Conservation (phyloP, 495 filamentous ascomycete genomes). For the Penicilliopsis zonata region DNA sequence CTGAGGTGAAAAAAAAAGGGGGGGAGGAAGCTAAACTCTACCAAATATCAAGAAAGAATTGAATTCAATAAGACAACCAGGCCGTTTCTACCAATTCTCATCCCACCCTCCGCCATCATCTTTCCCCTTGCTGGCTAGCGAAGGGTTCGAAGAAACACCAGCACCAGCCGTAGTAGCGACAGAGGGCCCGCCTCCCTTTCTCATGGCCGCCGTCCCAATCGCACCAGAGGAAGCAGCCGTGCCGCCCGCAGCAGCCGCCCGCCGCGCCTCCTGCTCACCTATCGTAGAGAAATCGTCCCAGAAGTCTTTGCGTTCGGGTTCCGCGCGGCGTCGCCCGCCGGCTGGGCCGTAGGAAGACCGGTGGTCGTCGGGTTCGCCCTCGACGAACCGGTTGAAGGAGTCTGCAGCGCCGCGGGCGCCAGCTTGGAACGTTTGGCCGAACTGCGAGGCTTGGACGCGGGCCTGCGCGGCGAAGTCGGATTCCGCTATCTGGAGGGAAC, state of each 20-base stretch:
- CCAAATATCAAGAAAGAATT: no score
- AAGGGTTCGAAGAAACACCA: conserved; percentile 7
- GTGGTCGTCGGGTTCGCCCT: conserved; percentile 42
- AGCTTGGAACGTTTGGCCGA: conserved; percentile 51
- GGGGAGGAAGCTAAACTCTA: no score
- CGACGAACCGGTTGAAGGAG: conserved; percentile 71
- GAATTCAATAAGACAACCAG: no score
- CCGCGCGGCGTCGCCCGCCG: conserved; percentile 22
- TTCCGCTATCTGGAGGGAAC: conserved; percentile 50
- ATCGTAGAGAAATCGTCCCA: conserved; percentile 77
- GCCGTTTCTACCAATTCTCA: conserved; percentile 6
- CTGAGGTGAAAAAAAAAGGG: background rate
- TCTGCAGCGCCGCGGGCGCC: conserved; percentile 63
- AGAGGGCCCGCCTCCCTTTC: background rate
- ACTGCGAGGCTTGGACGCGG: conserved; percentile 50
- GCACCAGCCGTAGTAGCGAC: background rate
- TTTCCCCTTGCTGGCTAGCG: background rate
- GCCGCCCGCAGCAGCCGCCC: conserved; percentile 25
- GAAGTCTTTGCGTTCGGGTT: conserved; percentile 69
- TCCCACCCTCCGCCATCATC: conserved; percentile 2
- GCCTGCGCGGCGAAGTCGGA: conserved; percentile 83
- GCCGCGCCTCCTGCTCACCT: conserved; percentile 37
- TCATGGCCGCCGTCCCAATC: conserved; percentile 67
- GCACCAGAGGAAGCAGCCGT: conserved; percentile 25
- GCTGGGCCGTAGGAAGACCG: conserved; percentile 4